phyloP scores from a whole-genome alignment of 257 asterid species.

The Leptodermis oblonga region DNA sequence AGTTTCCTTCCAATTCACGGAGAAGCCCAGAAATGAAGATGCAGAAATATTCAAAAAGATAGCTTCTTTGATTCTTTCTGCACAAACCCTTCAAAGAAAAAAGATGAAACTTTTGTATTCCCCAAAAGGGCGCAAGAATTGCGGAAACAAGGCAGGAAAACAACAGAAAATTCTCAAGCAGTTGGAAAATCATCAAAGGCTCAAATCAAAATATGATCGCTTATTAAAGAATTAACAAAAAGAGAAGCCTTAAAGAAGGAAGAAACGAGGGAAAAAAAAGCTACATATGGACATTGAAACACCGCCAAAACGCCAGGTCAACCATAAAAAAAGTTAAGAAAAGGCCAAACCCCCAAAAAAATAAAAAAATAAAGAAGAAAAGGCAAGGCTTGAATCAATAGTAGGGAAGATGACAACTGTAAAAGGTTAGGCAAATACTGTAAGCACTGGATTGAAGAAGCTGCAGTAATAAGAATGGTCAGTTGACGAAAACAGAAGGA shows the following conservation, averaged over 20 bases:
- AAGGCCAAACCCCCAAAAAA: constrained; percentile 12
- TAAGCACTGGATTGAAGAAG: constrained; percentile 19
- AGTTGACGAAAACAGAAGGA: constrained; percentile 27
- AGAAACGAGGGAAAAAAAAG: constrained; percentile 2
- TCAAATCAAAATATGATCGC: not conserved
- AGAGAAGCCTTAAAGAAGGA: not conserved
- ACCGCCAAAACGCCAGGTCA: constrained; percentile 10
- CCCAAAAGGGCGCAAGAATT: too few species aligned
- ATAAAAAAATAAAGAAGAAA: constrained; percentile 6
- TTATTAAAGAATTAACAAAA: not conserved
- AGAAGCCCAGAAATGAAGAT: not conserved
- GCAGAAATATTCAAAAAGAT: not conserved
- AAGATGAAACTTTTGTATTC: not conserved
- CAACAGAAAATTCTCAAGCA: not conserved
- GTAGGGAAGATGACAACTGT: constrained; percentile 1
- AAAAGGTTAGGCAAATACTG: not conserved
- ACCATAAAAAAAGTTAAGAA: not conserved
- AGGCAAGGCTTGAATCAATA: constrained; percentile 2
- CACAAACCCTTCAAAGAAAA: not conserved
- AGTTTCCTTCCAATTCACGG: constrained; percentile 11
- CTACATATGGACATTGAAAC: not conserved
- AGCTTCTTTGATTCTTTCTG: not conserved
- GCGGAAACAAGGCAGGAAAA: not conserved
- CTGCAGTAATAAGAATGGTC: constrained; percentile 24
- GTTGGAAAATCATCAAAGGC: constrained; percentile 3